Base-by-base conservation (phyloP, 2,329 filamentous ascomycete species). In the Botrytis fragariae region DNA sequence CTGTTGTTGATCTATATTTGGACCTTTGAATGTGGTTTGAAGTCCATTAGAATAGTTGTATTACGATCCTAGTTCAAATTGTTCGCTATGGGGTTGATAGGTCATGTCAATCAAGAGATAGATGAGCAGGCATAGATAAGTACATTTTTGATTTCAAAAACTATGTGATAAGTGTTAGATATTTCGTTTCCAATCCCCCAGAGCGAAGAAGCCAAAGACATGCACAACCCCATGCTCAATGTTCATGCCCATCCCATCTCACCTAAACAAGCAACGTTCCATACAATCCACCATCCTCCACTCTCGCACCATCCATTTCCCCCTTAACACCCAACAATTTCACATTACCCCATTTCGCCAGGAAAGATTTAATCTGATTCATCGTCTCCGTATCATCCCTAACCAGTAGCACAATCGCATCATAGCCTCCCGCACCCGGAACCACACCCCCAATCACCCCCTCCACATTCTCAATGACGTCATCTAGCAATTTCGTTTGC, bases 361-460 rank as follows among this genome's bases (percentile, higher is more conserved):
- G 82, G 61, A 93, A 90, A 61, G 83, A 82, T 75, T 87, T 86
- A 35, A 98, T 82, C 20, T 85, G 83, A 35, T 81, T 80, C 72
- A 91, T 84, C 1, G 93, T 93, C 67, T 86, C 87, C 51, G 85
- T 86, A 71, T 92, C 90, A 78, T 98, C 93, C 78, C 88, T 87
- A 76, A 97, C 89, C 74, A 99, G 82, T 74, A 99, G 82, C 0
- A 92, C 92, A 72, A 97, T 87, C 1, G 96, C 96, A 84, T 99
- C 96, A 80, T 93, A 98, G 0, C 96, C 96, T 16, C 96, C 96
- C 0, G 96, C 96, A 0, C 96, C 96, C 0, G 96, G 96, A 1
- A 75, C 69, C 1, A 42, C 69, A 1, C 69, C 69, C 1, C 45
- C 69, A 18, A 69, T 9, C 8, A 71, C 69, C 2, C 69, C 60